phyloP scores from a whole-genome alignment of 1,284 basidiomycete genomes.

The Trichosporon coremiiforme region DNA sequence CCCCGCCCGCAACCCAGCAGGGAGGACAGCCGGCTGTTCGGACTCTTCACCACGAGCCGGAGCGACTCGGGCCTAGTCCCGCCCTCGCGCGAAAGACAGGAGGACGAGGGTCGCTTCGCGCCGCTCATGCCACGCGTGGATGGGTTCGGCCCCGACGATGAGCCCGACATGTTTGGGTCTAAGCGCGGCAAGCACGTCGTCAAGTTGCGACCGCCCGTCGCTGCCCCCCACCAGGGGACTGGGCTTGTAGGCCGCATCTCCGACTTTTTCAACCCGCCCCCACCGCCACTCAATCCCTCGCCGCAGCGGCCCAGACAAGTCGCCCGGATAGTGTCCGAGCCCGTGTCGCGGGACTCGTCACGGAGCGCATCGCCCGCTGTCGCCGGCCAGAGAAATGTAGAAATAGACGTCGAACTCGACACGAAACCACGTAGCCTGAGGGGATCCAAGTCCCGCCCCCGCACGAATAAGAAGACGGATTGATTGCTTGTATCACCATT shows the following conservation, averaged over 20 bases:
- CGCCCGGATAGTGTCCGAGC: slow-evolving; percentile 6
- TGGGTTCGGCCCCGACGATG: slow-evolving; percentile 2
- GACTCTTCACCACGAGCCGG: slow-evolving; percentile 6
- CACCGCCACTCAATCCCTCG: slow-evolving; percentile 21
- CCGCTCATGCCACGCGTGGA: slow-evolving; percentile 20
- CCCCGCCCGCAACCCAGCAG: slow-evolving; percentile 18
- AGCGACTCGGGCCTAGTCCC: background rate
- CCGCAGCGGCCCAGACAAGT: background rate
- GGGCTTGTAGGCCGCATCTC: slow-evolving; percentile 18
- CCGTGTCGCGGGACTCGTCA: background rate
- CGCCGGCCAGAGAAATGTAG: background rate
- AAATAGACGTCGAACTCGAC: slow-evolving; percentile 27
- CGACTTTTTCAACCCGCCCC: slow-evolving; percentile 28
- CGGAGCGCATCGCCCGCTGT: background rate
- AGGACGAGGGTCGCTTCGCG: slow-evolving; percentile 17
- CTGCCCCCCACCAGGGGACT: slow-evolving; percentile 4
- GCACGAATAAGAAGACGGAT: slow-evolving; percentile 29
- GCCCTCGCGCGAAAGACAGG: background rate
- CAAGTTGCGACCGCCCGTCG: slow-evolving; percentile 25
- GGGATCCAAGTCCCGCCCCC: background rate
- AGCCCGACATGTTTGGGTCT: slow-evolving; percentile 8
- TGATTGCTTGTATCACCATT: slow-evolving; percentile 18
- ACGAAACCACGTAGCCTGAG: background rate
- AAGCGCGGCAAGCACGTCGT: slow-evolving; percentile 19
- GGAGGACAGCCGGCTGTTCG: slow-evolving; percentile 31